Base-by-base conservation (phyloP, 371 early-diverging fungal species). In the Rhizopus arrhizus region DNA sequence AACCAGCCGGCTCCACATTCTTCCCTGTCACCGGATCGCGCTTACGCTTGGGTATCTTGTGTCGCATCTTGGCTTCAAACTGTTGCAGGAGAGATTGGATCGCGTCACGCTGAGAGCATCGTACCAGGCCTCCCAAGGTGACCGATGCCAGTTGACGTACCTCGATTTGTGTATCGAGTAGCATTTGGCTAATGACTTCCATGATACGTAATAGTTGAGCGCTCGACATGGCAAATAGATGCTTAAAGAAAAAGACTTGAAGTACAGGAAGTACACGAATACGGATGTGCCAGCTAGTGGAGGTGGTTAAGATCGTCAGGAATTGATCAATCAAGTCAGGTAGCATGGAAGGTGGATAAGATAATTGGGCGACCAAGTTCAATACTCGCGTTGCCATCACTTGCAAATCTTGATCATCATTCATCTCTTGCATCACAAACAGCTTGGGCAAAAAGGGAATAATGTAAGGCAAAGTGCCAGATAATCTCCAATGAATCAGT, bases 51-150 rank as follows among this genome's bases (percentile, higher is more conserved):
- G 83, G 85, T 40, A 80, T 60, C 48, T 65, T 73, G 5, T 74
- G 74, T 7, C 68, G 59, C 3, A 82, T 42, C 10, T 78, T 59
- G 11, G 61, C 45, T 10, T 63, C 56, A 41, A 73, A 85, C 28
- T 73, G 76, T 5, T 62, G 45, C 34, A 72, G 83, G 31, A 94
- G 69, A 6, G 70, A 66, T 13, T 73, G 67, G 45, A 90, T 90
- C 8, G 93, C 87, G 22, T 86, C 87, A 9, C 92, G 69, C 56
- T 89, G 90, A 3, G 92, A 94, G 55, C 96, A 95, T 41, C 92
- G 87, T 16, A 95, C 86, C 52, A 95, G 75, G 16, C 93, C 94
- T 34, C 93, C 85, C 22, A 95, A 70, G 2, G 96, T 93, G 2
- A 85, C 80, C 4, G 90, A 85, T 0, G 95, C 95, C 60, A 92